phyloP scores from a whole-genome alignment of 495 filamentous ascomycete genomes.

The Niebla homalea region DNA sequence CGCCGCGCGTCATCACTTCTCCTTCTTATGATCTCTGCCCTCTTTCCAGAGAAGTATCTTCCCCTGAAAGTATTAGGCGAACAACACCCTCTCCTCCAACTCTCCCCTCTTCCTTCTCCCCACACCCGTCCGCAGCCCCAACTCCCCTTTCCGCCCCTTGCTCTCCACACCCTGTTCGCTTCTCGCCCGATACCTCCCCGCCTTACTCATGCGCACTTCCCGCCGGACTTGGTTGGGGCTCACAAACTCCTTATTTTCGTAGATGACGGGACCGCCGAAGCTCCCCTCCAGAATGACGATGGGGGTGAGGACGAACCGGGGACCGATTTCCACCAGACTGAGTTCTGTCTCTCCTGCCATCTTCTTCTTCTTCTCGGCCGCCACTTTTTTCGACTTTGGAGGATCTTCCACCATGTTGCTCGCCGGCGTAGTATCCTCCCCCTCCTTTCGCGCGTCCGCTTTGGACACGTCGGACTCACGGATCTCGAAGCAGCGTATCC shows the following conservation, averaged over 20 bases:
- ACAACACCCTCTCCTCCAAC: conserved; percentile 69
- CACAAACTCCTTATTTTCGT: conserved; percentile 97
- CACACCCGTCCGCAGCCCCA: conserved; percentile 60
- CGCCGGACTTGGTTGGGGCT: conserved; percentile 86
- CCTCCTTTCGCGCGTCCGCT: conserved; percentile 24
- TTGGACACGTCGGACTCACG: conserved; percentile 59
- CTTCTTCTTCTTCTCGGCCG: conserved; percentile 18
- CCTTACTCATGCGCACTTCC: conserved; percentile 62
- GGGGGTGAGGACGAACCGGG: conserved; percentile 86
- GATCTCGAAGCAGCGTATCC: conserved; percentile 91
- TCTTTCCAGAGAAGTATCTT: too few relatives aligned
- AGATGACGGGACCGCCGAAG: conserved; percentile 93
- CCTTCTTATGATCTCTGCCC: too few relatives aligned
- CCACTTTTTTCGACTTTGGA: conserved; percentile 21
- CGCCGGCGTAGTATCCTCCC: conserved; percentile 22
- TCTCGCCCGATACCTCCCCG: conserved; percentile 57
- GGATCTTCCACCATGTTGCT: background rate
- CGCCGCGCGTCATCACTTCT: too few relatives aligned
- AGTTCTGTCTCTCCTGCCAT: conserved; percentile 51
- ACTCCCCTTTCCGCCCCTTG: conserved; percentile 55
- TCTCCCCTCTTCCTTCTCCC: conserved; percentile 48
- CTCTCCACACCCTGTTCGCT: conserved; percentile 60
- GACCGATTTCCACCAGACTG: conserved; percentile 83
- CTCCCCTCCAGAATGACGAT: conserved; percentile 91
- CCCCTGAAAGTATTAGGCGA: conserved; percentile 39